Conservation (phyloP, 768 basidiomycete genomes). For the Candolleomyces efflorescens region DNA sequence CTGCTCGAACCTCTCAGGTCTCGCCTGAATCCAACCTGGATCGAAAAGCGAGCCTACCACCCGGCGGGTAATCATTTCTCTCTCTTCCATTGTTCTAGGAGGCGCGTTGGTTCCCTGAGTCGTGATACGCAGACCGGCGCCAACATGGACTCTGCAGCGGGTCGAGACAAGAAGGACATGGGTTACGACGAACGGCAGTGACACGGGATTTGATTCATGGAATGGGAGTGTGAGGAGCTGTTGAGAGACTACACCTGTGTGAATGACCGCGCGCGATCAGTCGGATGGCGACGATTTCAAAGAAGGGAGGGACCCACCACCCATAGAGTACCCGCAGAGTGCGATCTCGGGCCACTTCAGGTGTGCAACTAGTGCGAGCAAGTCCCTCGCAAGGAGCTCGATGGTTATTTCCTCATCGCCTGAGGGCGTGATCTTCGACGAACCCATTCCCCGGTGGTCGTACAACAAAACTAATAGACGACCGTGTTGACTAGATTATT, state of each 20-base stretch:
- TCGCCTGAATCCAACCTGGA: neutral
- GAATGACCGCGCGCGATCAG: neutral
- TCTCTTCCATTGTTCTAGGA: too few relatives aligned
- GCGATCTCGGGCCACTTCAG: conserved; percentile 39
- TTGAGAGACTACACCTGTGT: conserved; percentile 37
- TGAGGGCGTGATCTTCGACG: too few relatives aligned
- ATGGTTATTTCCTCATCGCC: conserved; percentile 37
- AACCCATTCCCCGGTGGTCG: too few relatives aligned
- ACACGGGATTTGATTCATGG: too few relatives aligned
- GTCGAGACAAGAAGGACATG: too few relatives aligned
- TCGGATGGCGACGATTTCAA: neutral
- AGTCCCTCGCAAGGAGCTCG: conserved; percentile 43
- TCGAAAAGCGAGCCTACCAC: neutral
- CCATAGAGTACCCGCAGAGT: conserved; percentile 50
- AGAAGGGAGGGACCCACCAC: conserved; percentile 28
- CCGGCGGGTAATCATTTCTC: neutral
- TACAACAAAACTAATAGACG: too few relatives aligned
- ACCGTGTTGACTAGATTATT: too few relatives aligned
- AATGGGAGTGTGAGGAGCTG: conserved; percentile 22
- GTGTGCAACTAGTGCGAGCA: conserved; percentile 32
- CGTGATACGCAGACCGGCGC: too few relatives aligned
- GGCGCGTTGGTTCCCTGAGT: too few relatives aligned
- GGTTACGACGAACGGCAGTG: too few relatives aligned
- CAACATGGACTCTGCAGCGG: too few relatives aligned
- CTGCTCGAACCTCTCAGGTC: neutral